Conservation (phyloP, 2,329 filamentous ascomycete species). For the Curvularia sp. region DNA sequence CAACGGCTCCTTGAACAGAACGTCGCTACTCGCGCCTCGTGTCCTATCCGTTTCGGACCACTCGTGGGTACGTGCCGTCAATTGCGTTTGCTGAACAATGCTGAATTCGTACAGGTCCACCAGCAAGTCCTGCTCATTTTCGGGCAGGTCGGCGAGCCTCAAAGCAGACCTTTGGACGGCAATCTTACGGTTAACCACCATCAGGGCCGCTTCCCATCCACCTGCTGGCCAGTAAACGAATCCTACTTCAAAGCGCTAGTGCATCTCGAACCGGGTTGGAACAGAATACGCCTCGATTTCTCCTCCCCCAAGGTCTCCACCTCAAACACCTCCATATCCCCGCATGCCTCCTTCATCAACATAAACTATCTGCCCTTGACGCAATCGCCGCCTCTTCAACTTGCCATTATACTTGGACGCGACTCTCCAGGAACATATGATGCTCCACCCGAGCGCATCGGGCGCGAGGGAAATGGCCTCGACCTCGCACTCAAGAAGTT, state of each 20-base stretch:
- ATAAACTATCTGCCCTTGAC: constrained; percentile 86
- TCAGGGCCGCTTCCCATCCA: constrained; percentile 84
- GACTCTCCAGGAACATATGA: constrained; percentile 90
- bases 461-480: constrained; percentile 82
- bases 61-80: constrained; percentile 72
- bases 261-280: constrained; percentile 89
- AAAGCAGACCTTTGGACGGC: constrained; percentile 75
- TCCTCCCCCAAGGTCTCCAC: constrained; percentile 80
- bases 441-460: constrained; percentile 74
- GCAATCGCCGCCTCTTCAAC: constrained; percentile 81
- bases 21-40: constrained; percentile 81
- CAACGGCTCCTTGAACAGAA: constrained; percentile 60
- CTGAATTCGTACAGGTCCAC: constrained; percentile 69
- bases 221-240: constrained; percentile 84
- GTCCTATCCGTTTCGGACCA: constrained; percentile 81
- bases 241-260: constrained; percentile 92
- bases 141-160: constrained; percentile 79
- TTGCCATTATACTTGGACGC: constrained; percentile 85
- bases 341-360: constrained; percentile 80
- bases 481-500: constrained; percentile 87
- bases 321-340: constrained; percentile 68
- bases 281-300: constrained; percentile 88
- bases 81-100: constrained; percentile 4
- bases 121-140: constrained; percentile 86
- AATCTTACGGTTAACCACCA: constrained; percentile 79